phyloP scores from a whole-genome alignment of 768 basidiomycete genomes.

The Aureoboletus auriporus region DNA sequence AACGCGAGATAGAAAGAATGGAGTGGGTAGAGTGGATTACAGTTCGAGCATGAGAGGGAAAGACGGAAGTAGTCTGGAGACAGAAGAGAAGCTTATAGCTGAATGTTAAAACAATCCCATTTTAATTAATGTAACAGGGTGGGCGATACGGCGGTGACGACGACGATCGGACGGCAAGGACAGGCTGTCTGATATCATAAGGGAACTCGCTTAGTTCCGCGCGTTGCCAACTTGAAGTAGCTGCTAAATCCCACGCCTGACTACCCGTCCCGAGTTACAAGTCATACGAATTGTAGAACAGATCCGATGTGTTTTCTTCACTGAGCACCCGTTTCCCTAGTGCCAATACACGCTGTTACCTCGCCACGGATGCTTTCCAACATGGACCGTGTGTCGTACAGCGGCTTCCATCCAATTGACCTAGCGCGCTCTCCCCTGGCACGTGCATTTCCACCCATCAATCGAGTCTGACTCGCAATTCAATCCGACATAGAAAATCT shows the following conservation, averaged over 20 bases:
- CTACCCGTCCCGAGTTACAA: too few relatives aligned
- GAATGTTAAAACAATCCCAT: neutral
- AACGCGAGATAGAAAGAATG: conserved; percentile 7
- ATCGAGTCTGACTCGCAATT: conserved; percentile 6
- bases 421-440: conserved; percentile 17
- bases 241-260: too few relatives aligned
- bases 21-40: neutral
- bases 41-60: conserved; percentile 5
- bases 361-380: conserved; percentile 40
- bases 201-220: conserved; percentile 8
- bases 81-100: conserved; percentile 9
- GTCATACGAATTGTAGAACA: too few relatives aligned
- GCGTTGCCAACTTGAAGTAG: conserved; percentile 1
- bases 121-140: conserved; percentile 1
- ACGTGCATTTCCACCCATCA: conserved; percentile 18
- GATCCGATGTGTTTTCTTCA: too few relatives aligned
- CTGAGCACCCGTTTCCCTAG: neutral
- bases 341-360: conserved; percentile 24
- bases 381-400: conserved; percentile 37
- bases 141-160: neutral
- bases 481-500: neutral
- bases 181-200: too few relatives aligned
- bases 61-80: neutral
- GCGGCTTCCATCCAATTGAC: conserved; percentile 22
- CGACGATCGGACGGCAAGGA: neutral